phyloP scores from a whole-genome alignment of 768 basidiomycete genomes.

The Neoboletus brunneissimus region DNA sequence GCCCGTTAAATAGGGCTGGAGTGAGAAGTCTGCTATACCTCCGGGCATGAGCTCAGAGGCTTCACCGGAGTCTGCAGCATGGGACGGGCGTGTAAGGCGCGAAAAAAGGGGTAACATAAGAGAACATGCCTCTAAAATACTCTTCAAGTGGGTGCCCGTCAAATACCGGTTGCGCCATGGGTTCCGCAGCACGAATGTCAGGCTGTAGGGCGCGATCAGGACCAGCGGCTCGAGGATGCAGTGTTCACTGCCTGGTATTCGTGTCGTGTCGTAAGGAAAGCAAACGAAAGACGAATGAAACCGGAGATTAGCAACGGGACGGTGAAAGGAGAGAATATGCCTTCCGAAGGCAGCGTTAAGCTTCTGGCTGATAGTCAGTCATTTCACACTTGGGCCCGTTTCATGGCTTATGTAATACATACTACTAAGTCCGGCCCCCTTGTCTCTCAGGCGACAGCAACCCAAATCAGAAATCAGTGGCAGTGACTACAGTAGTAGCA shows the following conservation, averaged over 20 bases:
- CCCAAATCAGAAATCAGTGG: not conserved
- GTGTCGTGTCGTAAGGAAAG: slow-evolving; percentile 19
- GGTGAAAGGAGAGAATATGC: slow-evolving; percentile 21
- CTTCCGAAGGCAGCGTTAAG: not conserved
- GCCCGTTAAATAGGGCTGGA: slow-evolving; percentile 17
- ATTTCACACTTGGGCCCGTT: not conserved
- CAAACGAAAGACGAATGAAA: slow-evolving; percentile 3
- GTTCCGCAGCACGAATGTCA: not conserved
- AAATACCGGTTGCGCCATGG: slow-evolving; percentile 77
- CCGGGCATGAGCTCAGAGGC: slow-evolving; percentile 57
- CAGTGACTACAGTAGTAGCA: too few relatives aligned
- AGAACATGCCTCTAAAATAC: slow-evolving; percentile 58
- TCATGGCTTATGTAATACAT: not conserved
- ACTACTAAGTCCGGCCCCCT: not conserved
- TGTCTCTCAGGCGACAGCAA: not conserved
- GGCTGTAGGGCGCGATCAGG: slow-evolving; percentile 13
- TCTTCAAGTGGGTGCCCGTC: slow-evolving; percentile 74
- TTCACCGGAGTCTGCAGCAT: slow-evolving; percentile 56
- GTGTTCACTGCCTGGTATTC: slow-evolving; percentile 23
- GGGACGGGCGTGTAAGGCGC: slow-evolving; percentile 15
- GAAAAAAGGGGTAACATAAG: not conserved
- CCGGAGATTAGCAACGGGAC: slow-evolving; percentile 24
- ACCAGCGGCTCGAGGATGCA: slow-evolving; percentile 4
- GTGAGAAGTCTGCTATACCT: slow-evolving; percentile 36
- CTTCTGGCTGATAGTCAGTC: not conserved